Base-by-base conservation (phyloP, 140 eudicot species). In the Senecio squalidus region DNA sequence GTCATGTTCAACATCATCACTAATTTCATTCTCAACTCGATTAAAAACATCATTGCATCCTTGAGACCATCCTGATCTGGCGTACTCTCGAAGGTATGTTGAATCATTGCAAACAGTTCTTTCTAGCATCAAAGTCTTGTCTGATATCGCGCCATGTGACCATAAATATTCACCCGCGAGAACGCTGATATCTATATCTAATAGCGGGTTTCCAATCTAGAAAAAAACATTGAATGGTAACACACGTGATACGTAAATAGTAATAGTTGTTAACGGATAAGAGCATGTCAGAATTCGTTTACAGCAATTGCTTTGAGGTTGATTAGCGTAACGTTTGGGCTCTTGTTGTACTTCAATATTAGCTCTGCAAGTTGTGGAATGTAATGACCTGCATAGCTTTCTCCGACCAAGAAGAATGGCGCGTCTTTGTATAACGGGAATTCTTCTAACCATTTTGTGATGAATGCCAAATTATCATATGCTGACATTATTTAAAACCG, bases 301-400 rank as follows among this genome's bases (percentile, higher is more conserved):
- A 76, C 81, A 29, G 66, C 81, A 46, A 70, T 70, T 51, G 74
- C 65, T 70, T 70, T 70, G 74, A 76, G 81, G 60, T 76, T 65
- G 48, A 76, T 71, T 41, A 47, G 70, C 36, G 67, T 47, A 29
- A 39, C 34, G 24, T 66, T 66, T 31, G 77, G 74, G 27, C 8
- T 26, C 64, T 65, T 76, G 50, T 76, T 76, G 22, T 70, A 54
- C n/a, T 58, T 60, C 55, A 76, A 45, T 60, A 76, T 65, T 14
- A 43, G 40, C 14, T 62, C 80, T 51, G 94, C 84, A 18, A 84
- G 82, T 51, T 84, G 88, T 24, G 94, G 88, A 53, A 74, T 68
- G 57, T 84, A 84, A 62, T 80, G 94, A 24, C 94, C 94, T 84
- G 71, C 70, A 44, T 58, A 68, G 52, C 74, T 80, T 72, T 75